These are phyloP conservation scores for Lactarius sanguifluus DNA, from an alignment of 768 basidiomycete genomes.

Conservation along the genomic window DNA sequence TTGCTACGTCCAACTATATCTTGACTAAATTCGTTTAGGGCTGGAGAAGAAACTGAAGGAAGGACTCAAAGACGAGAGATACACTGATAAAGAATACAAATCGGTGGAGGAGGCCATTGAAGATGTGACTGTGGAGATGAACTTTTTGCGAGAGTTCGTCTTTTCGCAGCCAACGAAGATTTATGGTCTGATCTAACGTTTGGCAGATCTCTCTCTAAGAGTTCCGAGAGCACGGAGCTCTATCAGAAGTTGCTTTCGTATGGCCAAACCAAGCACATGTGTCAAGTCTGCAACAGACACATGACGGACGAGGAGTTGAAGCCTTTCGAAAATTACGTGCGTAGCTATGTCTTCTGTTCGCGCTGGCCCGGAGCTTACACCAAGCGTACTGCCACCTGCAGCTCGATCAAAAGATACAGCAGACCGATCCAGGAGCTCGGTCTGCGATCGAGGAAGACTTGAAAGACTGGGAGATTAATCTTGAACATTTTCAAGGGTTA, in stretches of 20 bases:
- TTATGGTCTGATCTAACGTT: conserved; percentile 1
- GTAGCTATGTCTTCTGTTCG: background rate
- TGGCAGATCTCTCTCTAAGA: conserved; percentile 34
- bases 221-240: conserved; percentile 42
- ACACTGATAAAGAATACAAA: conserved; percentile 31
- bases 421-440: conserved; percentile 49
- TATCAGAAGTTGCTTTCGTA: conserved; percentile 56
- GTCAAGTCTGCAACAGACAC: conserved; percentile 73
- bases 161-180: conserved; percentile 9
- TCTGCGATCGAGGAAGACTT: conserved; percentile 49
- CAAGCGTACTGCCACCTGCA: conserved; percentile 34
- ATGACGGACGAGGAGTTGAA: conserved; percentile 54
- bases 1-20: conserved; percentile 2
- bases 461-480: conserved; percentile 57
- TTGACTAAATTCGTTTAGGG: conserved; percentile 36
- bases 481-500: conserved; percentile 57
- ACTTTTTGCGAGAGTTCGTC: conserved; percentile 46
- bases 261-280: conserved; percentile 65
- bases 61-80: conserved; percentile 33
- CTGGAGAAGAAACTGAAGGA: conserved; percentile 49
- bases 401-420: conserved; percentile 65
- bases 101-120: conserved; percentile 51
- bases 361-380: background rate
- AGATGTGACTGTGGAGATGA: conserved; percentile 46
- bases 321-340: conserved; percentile 62